A percentile compares a stretch with the other conserved stretches of the same genome.
Evolutionary conservation across 176 grass and related monocot species (phyloP).

Genomic region (Pharus latifolius): DNA sequence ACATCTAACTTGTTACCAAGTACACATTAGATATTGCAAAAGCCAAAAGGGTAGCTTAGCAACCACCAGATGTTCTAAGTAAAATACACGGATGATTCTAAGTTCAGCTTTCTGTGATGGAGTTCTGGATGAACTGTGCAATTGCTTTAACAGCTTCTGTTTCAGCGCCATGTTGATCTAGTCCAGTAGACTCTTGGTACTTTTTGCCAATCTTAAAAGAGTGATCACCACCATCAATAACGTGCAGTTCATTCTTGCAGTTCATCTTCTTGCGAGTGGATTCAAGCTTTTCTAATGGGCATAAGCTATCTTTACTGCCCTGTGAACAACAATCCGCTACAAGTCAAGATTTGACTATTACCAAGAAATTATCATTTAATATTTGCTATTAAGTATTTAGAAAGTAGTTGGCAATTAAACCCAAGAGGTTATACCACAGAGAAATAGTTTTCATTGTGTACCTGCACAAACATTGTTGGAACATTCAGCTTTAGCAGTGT

Average conservation of each 20-base stretch:
- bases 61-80: neutral
- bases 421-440: neutral
- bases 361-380: neutral
- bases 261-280: conserved; percentile 64
- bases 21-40: conserved; percentile 1
- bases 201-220: conserved; percentile 77
- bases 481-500: conserved; percentile 56
- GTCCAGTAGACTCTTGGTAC: conserved; percentile 34
- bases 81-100: neutral
- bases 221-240: conserved; percentile 84
- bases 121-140: conserved; percentile 41
- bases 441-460: conserved; percentile 9
- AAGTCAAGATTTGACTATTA: neutral
- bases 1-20: neutral
- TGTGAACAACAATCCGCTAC: conserved; percentile 12
- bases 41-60: neutral
- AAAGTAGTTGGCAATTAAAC: neutral
- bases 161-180: conserved; percentile 59
- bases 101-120: conserved; percentile 5
- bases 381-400: neutral
- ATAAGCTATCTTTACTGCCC: conserved; percentile 82
- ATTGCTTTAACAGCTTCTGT: conserved; percentile 50
- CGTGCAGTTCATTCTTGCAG: conserved; percentile 53
- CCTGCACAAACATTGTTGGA: conserved; percentile 88
- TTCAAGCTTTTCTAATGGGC: conserved; percentile 61